Conservation (phyloP, 192 early-diverging fungal species). For the Entophlyctis helioformis region DNA sequence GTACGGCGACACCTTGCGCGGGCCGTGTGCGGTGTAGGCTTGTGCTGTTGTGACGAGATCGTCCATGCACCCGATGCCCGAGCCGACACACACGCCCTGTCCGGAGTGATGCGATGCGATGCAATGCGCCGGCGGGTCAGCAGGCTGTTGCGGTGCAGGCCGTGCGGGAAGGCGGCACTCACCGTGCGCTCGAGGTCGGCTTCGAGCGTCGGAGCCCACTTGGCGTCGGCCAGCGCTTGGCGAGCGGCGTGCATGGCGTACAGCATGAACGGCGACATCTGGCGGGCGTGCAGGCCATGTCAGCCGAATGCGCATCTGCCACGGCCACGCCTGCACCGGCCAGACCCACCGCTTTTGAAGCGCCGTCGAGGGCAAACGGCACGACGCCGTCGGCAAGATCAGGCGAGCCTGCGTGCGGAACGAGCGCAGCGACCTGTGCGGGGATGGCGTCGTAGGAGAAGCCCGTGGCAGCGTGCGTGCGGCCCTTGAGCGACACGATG, state of each 20-base stretch:
- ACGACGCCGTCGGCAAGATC: too few relatives aligned
- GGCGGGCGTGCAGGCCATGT: conserved; percentile 53
- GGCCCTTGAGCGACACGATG: conserved; percentile 50
- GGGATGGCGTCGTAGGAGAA: conserved; percentile 44
- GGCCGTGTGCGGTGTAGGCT: conserved; percentile 48
- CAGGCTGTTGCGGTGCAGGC: too few relatives aligned
- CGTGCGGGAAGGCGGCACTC: too few relatives aligned
- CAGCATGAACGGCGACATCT: conserved; percentile 76
- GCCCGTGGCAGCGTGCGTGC: conserved; percentile 7
- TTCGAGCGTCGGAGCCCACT: conserved; percentile 45
- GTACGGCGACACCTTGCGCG: conserved; percentile 71
- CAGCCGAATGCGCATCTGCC: too few relatives aligned
- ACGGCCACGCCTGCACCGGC: too few relatives aligned
- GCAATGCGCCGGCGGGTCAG: too few relatives aligned
- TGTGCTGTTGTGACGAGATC: conserved; percentile 55
- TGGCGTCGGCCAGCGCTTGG: conserved; percentile 75
- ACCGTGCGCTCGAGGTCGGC: conserved; percentile 55
- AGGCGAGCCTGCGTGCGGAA: conserved; percentile 21
- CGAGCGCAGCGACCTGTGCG: conserved; percentile 64
- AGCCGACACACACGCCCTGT: conserved; percentile 88
- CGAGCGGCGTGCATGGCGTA: conserved; percentile 71
- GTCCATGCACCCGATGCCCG: conserved; percentile 84
- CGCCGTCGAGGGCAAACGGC: too few relatives aligned
- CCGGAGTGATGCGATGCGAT: too few relatives aligned
- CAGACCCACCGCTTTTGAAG: neutral